Evolutionary conservation across 1,139 yeast genomes (phyloP).

Genomic region (Wickerhamomyces sp.): DNA sequence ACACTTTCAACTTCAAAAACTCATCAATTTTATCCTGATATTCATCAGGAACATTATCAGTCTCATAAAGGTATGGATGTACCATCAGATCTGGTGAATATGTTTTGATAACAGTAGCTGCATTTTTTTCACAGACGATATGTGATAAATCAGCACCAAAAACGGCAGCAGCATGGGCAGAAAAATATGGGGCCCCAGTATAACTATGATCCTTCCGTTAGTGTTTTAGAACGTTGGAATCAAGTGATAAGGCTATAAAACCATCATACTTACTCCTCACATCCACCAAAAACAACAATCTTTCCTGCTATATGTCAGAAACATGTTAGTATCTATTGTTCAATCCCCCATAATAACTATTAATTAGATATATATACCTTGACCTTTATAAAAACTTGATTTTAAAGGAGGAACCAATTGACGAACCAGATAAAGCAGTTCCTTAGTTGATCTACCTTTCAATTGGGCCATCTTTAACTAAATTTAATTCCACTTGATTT

Average conservation of each 20-base stretch:
- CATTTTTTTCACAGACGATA: slow-evolving; percentile 72
- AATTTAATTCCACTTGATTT: too few species aligned
- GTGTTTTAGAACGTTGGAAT: neutral
- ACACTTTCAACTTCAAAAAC: slow-evolving; percentile 37
- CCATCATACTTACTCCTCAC: slow-evolving; percentile 58
- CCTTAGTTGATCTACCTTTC: slow-evolving; percentile 27
- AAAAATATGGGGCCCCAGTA: slow-evolving; percentile 94
- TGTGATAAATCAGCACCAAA: slow-evolving; percentile 90
- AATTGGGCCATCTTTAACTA: neutral
- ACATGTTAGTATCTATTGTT: neutral
- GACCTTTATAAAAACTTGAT: slow-evolving; percentile 80
- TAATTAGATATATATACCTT: slow-evolving; percentile 32
- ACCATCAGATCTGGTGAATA: slow-evolving; percentile 96
- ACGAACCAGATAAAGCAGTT: slow-evolving; percentile 44
- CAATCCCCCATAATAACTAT: neutral
- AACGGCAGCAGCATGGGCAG: slow-evolving; percentile 78
- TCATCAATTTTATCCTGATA: slow-evolving; percentile 11
- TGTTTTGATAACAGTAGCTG: slow-evolving; percentile 76
- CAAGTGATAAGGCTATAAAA: neutral
- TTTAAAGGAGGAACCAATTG: slow-evolving; percentile 71
- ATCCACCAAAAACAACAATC: slow-evolving; percentile 86
- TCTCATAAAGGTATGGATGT: slow-evolving; percentile 67
- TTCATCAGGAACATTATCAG: slow-evolving; percentile 18
- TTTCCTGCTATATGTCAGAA: slow-evolving; percentile 50
- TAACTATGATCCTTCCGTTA: slow-evolving; percentile 32